A percentile compares a stretch with the other conserved stretches of the same genome.
These are phyloP conservation scores for Rhizoclosmatium hyalinum DNA, from an alignment of 371 early-diverging fungal species.

Conservation along the genomic window DNA sequence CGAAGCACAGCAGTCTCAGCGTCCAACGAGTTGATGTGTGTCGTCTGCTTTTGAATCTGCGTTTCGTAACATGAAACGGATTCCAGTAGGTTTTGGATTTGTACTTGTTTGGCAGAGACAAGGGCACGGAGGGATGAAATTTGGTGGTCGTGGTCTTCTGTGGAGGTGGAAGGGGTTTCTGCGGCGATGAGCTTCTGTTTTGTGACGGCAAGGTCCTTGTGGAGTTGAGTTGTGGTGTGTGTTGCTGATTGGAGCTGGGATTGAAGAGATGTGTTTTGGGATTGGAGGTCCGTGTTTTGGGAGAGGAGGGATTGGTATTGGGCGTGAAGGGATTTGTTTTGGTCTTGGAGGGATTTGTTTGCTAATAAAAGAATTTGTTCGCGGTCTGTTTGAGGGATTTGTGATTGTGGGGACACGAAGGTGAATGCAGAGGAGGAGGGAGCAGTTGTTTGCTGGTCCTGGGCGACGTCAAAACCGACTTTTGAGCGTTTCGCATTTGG, in stretches of 20 bases:
- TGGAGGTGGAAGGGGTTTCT: neutral
- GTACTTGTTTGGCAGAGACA: neutral
- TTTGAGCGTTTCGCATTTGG: neutral
- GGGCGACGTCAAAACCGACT: neutral
- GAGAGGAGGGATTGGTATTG: neutral
- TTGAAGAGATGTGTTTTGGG: neutral
- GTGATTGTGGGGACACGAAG: neutral
- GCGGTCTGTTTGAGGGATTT: conserved; percentile 1
- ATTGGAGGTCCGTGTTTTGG: neutral
- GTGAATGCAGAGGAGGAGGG: neutral
- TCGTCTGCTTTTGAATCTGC: neutral
- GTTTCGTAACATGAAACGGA: neutral
- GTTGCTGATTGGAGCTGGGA: too few relatives aligned
- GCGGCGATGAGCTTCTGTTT: neutral
- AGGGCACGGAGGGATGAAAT: neutral
- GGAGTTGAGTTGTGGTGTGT: too few relatives aligned
- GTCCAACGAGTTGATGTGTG: neutral
- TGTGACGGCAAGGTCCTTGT: neutral
- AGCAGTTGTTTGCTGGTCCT: neutral
- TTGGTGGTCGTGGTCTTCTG: neutral
- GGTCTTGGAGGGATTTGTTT: conserved; percentile 16
- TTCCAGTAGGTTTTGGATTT: conserved; percentile 1
- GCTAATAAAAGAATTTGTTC: conserved; percentile 8
- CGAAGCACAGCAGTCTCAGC: neutral
- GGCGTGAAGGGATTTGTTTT: neutral